A percentile compares a stretch with the other conserved stretches of the same genome.
Conservation (phyloP, 495 filamentous ascomycete genomes). For the Daldinia decipiens region DNA sequence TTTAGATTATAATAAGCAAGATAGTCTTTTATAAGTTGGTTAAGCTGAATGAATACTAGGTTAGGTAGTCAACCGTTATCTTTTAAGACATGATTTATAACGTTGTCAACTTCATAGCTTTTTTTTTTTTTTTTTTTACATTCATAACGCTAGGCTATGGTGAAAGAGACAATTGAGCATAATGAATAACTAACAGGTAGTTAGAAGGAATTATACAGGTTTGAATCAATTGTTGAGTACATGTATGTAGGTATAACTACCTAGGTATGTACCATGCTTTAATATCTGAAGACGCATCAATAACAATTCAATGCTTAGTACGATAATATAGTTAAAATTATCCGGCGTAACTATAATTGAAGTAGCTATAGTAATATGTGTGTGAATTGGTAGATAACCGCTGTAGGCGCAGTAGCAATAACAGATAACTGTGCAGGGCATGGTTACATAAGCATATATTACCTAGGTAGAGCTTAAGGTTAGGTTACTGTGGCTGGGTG, state of each 20-base stretch:
- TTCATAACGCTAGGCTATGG: not conserved
- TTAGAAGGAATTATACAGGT: not conserved
- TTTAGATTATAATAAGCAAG: not conserved
- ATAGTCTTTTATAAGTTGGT: not conserved
- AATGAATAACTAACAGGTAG: not conserved
- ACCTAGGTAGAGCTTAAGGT: not conserved
- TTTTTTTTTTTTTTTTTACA: not conserved
- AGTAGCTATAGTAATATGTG: not conserved
- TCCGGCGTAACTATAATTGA: not conserved
- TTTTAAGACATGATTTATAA: no score
- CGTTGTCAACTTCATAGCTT: no score
- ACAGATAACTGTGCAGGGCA: not conserved
- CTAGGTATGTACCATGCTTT: not conserved
- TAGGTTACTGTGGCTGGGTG: constrained; percentile 2
- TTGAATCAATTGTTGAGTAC: not conserved
- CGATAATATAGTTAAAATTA: not conserved
- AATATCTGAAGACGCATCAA: not conserved
- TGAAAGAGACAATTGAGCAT: not conserved
- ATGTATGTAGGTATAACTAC: not conserved
- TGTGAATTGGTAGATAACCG: constrained; percentile 6
- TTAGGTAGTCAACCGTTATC: no score
- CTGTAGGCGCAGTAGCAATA: constrained; percentile 4
- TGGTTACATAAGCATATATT: not conserved
- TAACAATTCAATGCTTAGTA: not conserved
- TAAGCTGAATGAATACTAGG: not conserved